Conservation (phyloP, 805 yeast species). For the Candida nemodendra region DNA sequence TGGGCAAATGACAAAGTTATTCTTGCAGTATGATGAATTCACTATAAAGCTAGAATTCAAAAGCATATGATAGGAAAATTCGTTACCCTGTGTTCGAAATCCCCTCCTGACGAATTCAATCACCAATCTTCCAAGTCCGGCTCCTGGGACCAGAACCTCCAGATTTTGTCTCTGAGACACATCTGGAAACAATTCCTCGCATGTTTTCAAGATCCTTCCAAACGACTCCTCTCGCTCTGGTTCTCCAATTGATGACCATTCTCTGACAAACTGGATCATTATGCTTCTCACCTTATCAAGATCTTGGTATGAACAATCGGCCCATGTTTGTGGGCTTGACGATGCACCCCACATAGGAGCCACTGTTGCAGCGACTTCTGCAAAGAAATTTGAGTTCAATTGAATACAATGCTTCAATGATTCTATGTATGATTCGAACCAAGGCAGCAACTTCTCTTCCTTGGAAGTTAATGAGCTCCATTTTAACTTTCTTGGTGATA, state of each 20-base stretch:
- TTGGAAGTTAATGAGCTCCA: slow-evolving; percentile 35
- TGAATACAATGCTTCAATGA: slow-evolving; percentile 42
- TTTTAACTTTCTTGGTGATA: slow-evolving; percentile 34
- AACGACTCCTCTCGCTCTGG: slow-evolving; percentile 43
- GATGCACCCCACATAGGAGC: slow-evolving; percentile 53
- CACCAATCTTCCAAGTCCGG: slow-evolving; percentile 61
- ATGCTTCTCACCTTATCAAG: slow-evolving; percentile 57
- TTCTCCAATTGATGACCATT: slow-evolving; percentile 58
- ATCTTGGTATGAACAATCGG: slow-evolving; percentile 39
- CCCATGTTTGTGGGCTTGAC: slow-evolving; percentile 40
- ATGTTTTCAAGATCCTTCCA: slow-evolving; percentile 36
- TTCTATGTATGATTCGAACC: slow-evolving; percentile 46
- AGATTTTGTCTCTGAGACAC: slow-evolving; percentile 35
- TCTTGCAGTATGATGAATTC: slow-evolving; percentile 42
- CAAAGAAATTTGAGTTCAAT: slow-evolving; percentile 44
- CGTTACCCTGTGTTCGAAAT: slow-evolving; percentile 66
- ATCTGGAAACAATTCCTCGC: slow-evolving; percentile 39
- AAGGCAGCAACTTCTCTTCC: slow-evolving; percentile 46
- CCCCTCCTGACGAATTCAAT: slow-evolving; percentile 54
- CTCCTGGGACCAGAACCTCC: slow-evolving; percentile 58
- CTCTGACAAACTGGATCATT: slow-evolving; percentile 56
- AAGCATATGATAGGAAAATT: slow-evolving; percentile 64
- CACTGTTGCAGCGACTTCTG: slow-evolving; percentile 40
- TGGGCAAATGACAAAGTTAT: slow-evolving; percentile 48
- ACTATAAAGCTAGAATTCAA: slow-evolving; percentile 53